Evolutionary conservation across 495 filamentous ascomycete genomes (phyloP), one percentile per base, ranked within the genome.

Genomic region (Penicillium pancosmium): DNA sequence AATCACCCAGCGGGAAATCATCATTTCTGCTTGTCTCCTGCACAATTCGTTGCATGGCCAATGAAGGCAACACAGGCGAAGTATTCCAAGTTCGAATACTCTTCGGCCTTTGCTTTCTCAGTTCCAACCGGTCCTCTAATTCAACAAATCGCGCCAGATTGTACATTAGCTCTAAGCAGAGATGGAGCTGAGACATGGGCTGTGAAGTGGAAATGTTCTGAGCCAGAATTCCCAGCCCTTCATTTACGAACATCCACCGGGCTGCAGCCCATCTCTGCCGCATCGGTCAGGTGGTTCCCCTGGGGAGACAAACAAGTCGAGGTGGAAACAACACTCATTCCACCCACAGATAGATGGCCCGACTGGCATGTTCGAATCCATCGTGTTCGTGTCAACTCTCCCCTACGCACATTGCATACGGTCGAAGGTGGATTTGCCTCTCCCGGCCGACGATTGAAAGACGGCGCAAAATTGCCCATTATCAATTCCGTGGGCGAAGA

Each of bases 61-160:
- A 84, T 90, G 72, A 88, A 87, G 65, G 88, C 84, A 36, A 88
- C 86, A 5, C 86, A 90, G 70, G 84, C 88, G 54, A 90, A 90
- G 65, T 91, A 91, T 72, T 88, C 87, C 38, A 78, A 81, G 56
- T 90, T 90, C 69, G 86, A 86, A 6, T 90, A 90, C 70, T 84
- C 80, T 44, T 83, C 82, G 40, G 78, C 84, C 5, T 90, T 88
- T 70, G 86, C 77, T 5, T 91, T 90, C 68, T 57, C 54, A 0
- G 60, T 62, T 2, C 60, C 60, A 8, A 62, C 54, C 0, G 60
- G 60, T 2, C 50, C 50, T 13, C 21, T 57, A 8, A 57, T 62
- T 13, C 55, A 57, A 8, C 60, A 62, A 27, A 54, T 62, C 27
- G 60, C 60, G 11, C 60, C 55, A 36, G 60, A 62, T 12, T 57